A percentile compares a stretch with the other conserved stretches of the same genome.
Conservation (phyloP, 768 basidiomycete genomes). For the Tulasnella sp. region DNA sequence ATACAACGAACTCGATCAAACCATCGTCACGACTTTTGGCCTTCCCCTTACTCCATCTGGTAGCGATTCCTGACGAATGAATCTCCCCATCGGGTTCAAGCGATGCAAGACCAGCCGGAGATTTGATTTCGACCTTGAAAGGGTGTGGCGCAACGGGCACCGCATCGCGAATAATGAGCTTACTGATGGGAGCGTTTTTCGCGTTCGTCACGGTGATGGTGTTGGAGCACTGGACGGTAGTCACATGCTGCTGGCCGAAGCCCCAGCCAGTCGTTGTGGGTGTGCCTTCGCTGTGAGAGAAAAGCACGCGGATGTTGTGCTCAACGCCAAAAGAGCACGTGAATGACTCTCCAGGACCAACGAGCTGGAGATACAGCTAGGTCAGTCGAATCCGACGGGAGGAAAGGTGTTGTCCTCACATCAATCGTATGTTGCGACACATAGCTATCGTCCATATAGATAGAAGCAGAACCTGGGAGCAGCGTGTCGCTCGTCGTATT, state of each 20-base stretch:
- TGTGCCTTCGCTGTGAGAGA: slow-evolving; percentile 17
- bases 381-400: background rate
- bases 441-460: slow-evolving; percentile 50
- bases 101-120: slow-evolving; percentile 5
- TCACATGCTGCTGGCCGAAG: slow-evolving; percentile 11
- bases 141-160: slow-evolving; percentile 21
- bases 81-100: slow-evolving; percentile 8
- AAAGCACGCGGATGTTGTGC: slow-evolving; percentile 27
- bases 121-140: slow-evolving; percentile 11
- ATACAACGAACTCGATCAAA: slow-evolving; percentile 9
- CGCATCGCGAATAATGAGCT: slow-evolving; percentile 23
- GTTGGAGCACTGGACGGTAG: slow-evolving; percentile 16
- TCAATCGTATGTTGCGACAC: slow-evolving; percentile 31
- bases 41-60: slow-evolving; percentile 7
- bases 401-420: slow-evolving; percentile 24
- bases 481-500: slow-evolving; percentile 49
- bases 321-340: slow-evolving; percentile 41
- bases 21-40: slow-evolving; percentile 6
- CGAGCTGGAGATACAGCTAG: slow-evolving; percentile 28
- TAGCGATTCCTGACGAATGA: background rate
- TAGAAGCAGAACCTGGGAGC: slow-evolving; percentile 41
- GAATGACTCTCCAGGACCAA: slow-evolving; percentile 42
- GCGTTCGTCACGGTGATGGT: slow-evolving; percentile 20
- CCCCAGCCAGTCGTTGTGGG: slow-evolving; percentile 4
- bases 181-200: slow-evolving; percentile 6